Evolutionary conservation across 768 basidiomycete species (phyloP), one percentile per base, ranked within the genome.

Genomic region (Tulasnella sp.): DNA sequence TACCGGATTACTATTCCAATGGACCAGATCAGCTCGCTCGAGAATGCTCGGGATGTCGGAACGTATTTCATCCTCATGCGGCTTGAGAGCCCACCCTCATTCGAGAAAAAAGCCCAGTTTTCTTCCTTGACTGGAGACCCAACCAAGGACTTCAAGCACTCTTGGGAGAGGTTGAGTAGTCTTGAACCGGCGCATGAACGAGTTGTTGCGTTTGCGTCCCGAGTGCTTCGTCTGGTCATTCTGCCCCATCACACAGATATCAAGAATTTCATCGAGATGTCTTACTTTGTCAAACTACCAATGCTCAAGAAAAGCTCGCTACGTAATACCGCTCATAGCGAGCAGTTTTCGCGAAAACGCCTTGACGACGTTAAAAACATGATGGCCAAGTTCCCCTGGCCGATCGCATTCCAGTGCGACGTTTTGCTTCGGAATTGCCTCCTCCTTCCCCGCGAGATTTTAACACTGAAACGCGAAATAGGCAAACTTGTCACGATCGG

Each of bases 371-470:
- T 93, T 12, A 86, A 87, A 20, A 84, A 83, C 22, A 88, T 88
- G 85, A 82, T 93, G 64, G 84, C 85, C 42, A 85, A 84, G 4
- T 88, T 92, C 72, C 87, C 89, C 20, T 95, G 93, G 93, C 85
- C 87, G 5, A 88, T 94, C 44, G 92, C 92, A 0, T 96, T 95
- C 84, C 95, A 96, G 85, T 86, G 95, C 41, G 94, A 94, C 84
- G 89, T 91, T 0, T 86, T 94, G 16, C 84, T 96, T 6, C 90
- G 87, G 34, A 93, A 92, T 81, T 89, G 90, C 0, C 85, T 90
- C 28, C 87, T 95, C 31, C 90, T 91, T 80, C 91, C 93, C 0
- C 85, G 85, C 11, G 92, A 94, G 46, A 69, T 96, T 1, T 83
- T 85, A 6, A 50, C n/a, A 44, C n/a, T 77, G 46, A 50, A 77